phyloP scores from a whole-genome alignment of 2,329 filamentous ascomycete species.

The Amphichorda felina region DNA sequence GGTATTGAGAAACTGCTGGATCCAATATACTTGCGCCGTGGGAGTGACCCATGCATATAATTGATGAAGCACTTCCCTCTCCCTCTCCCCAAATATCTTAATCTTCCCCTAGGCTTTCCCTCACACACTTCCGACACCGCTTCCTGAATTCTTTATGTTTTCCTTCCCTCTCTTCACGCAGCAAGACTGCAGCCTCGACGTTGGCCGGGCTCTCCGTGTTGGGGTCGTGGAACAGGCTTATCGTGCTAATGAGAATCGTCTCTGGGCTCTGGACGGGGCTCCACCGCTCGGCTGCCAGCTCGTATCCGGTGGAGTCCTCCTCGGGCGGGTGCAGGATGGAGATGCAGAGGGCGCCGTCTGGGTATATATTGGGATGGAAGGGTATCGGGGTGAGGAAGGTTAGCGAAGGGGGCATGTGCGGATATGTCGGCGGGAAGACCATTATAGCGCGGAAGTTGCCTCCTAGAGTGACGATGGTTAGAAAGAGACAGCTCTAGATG shows the following conservation, averaged over 20 bases:
- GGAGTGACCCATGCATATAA: no score
- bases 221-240: conserved; percentile 82
- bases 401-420: conserved; percentile 77
- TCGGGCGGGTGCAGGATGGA: conserved; percentile 92
- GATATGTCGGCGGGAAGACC: conserved; percentile 75
- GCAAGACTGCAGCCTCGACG: conserved; percentile 79
- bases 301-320: conserved; percentile 91
- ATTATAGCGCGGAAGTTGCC: conserved; percentile 85
- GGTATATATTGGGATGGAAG: conserved; percentile 94
- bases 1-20: no score
- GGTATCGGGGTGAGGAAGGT: conserved; percentile 73
- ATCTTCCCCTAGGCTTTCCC: conserved; percentile 57
- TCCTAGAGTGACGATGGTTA: conserved; percentile 36
- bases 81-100: no score
- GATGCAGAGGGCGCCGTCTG: conserved; percentile 82
- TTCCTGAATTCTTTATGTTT: conserved; percentile 62
- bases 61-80: no score
- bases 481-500: not conserved
- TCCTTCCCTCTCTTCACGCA: conserved; percentile 63
- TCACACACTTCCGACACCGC: conserved; percentile 64
- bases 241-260: conserved; percentile 84
- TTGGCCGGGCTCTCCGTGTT: conserved; percentile 96
- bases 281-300: conserved; percentile 84
- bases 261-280: conserved; percentile 89
- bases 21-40: no score